Conservation (phyloP, 208 protist genomes). For the Leishmania lainsoni region DNA sequence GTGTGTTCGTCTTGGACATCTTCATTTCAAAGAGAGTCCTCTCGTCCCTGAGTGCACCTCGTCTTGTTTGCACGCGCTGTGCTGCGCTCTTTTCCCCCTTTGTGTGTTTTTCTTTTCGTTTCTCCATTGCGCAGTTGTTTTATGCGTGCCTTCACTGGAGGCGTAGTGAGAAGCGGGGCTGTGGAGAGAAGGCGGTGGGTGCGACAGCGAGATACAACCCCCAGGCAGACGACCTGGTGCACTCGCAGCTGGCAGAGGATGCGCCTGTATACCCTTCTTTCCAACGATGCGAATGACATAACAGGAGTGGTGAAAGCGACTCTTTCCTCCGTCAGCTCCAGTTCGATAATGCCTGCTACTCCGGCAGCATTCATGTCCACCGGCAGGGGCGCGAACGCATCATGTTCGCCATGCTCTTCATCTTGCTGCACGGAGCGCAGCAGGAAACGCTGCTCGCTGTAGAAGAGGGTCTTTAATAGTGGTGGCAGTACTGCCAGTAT, state of each 20-base stretch:
- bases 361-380: conserved; percentile 37
- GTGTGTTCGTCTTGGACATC: neutral
- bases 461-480: conserved; percentile 50
- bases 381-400: conserved; percentile 46
- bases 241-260: conserved; percentile 13
- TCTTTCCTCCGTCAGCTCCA: conserved; percentile 38
- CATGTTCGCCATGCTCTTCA: conserved; percentile 47
- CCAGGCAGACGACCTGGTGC: neutral
- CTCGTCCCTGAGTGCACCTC: neutral
- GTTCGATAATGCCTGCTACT: conserved; percentile 47
- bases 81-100: neutral
- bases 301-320: conserved; percentile 42
- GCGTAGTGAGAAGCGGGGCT: neutral
- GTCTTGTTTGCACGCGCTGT: neutral
- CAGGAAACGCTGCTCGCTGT: conserved; percentile 51
- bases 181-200: neutral
- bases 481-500: conserved; percentile 42
- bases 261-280: conserved; percentile 29
- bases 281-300: conserved; percentile 42
- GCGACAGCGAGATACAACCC: neutral
- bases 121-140: neutral
- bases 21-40: neutral
- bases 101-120: neutral
- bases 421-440: conserved; percentile 49
- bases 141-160: neutral